Conservation (phyloP, 495 filamentous ascomycete species). For the Cercophora samala region DNA sequence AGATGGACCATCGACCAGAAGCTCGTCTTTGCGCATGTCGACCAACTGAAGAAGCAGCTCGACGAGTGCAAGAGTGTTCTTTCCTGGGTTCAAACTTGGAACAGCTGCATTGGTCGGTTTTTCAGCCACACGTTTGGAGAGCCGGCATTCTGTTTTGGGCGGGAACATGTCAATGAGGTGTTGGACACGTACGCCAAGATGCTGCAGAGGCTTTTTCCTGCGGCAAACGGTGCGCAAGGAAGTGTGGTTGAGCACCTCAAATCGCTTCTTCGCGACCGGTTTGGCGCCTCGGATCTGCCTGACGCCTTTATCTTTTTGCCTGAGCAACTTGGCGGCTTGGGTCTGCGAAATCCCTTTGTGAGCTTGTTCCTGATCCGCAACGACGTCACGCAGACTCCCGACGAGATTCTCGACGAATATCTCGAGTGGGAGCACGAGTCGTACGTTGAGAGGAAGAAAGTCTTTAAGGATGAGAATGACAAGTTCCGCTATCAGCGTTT, state of each 20-base stretch:
- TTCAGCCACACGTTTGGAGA: conserved; percentile 66
- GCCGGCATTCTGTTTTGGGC: conserved; percentile 62
- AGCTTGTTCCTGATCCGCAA: conserved; percentile 38
- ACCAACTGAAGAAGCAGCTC: conserved; percentile 58
- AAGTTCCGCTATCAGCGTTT: conserved; percentile 21
- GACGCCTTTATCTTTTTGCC: conserved; percentile 63
- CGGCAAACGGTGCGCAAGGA: conserved; percentile 19
- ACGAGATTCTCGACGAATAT: conserved; percentile 34
- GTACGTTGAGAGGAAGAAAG: conserved; percentile 32
- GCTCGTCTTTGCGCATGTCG: conserved; percentile 59
- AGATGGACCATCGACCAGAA: conserved; percentile 60
- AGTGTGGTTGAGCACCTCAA: conserved; percentile 47
- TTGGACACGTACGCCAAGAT: conserved; percentile 57
- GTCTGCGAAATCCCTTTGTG: conserved; percentile 55
- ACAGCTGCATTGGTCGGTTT: conserved; percentile 61
- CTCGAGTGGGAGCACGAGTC: conserved; percentile 38
- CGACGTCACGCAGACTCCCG: conserved; percentile 30
- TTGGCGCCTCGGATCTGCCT: conserved; percentile 53
- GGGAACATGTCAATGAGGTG: conserved; percentile 59
- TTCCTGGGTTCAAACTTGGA: conserved; percentile 64
- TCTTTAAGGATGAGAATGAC: conserved; percentile 46
- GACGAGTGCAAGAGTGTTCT: conserved; percentile 53
- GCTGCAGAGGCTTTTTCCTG: conserved; percentile 48
- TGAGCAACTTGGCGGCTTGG: conserved; percentile 53
- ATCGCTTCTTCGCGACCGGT: conserved; percentile 50